A percentile compares a stretch with the other conserved stretches of the same genome.
Evolutionary conservation across 2,329 filamentous ascomycete genomes (phyloP).

Genomic region (Ceratocystis lukuohia): DNA sequence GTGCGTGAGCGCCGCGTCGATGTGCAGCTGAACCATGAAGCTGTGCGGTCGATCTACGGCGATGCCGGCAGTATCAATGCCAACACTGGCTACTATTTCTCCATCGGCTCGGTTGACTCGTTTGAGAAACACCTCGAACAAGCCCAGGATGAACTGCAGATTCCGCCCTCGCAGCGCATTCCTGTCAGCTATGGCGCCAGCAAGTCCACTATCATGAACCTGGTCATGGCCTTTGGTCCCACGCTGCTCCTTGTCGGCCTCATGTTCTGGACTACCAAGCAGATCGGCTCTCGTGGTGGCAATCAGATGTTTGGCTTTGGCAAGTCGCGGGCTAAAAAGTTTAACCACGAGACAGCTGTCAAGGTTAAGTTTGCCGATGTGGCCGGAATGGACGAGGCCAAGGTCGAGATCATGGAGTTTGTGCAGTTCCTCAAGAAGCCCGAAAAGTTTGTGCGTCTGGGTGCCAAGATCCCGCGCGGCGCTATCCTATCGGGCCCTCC

Average conservation of each 20-base stretch:
- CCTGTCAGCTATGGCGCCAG: slow-evolving; percentile 75
- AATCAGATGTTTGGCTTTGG: slow-evolving; percentile 90
- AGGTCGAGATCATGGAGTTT: slow-evolving; percentile 98
- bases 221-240: slow-evolving; percentile 69
- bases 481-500: slow-evolving; percentile 95
- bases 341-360: slow-evolving; percentile 92
- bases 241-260: slow-evolving; percentile 75
- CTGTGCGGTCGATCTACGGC: slow-evolving; percentile 56
- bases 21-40: slow-evolving; percentile 67
- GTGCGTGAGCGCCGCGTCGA: slow-evolving; percentile 61
- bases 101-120: slow-evolving; percentile 83
- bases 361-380: slow-evolving; percentile 97
- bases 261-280: slow-evolving; percentile 64
- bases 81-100: slow-evolving; percentile 78
- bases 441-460: slow-evolving; percentile 80
- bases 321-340: slow-evolving; percentile 89
- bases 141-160: slow-evolving; percentile 74
- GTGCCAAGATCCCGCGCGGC: slow-evolving; percentile 93
- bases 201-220: slow-evolving; percentile 51
- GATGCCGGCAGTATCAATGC: slow-evolving; percentile 53
- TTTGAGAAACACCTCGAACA: slow-evolving; percentile 83
- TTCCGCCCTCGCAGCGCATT: slow-evolving; percentile 78
- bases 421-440: slow-evolving; percentile 94
- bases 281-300: slow-evolving; percentile 54
- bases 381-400: slow-evolving; percentile 95